phyloP scores from a whole-genome alignment of 2,329 filamentous ascomycete genomes.

The Epichloe sibirici region DNA sequence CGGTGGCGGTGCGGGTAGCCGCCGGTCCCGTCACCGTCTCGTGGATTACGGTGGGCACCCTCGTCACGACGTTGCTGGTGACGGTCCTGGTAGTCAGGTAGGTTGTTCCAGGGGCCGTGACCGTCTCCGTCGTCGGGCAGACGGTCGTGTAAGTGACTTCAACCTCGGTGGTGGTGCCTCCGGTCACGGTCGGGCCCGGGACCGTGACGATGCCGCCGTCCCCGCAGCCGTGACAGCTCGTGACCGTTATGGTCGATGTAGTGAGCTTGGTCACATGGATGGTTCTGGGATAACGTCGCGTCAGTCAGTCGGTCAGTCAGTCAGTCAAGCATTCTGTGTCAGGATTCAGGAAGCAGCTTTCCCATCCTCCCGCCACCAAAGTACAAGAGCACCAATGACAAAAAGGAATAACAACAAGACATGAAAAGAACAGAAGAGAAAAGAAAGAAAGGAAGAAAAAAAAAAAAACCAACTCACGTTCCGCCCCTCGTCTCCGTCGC shows the following conservation, averaged over 20 bases:
- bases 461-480: conserved; percentile 22
- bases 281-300: conserved; percentile 17
- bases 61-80: conserved; percentile 16
- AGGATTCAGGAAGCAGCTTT: not conserved
- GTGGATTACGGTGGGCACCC: conserved; percentile 18
- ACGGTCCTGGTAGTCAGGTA: conserved; percentile 14
- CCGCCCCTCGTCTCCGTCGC: conserved; percentile 27
- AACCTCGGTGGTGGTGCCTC: conserved; percentile 20
- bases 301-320: not conserved
- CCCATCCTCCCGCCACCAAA: not conserved
- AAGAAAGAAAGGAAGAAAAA: not conserved
- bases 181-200: conserved; percentile 21
- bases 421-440: not conserved
- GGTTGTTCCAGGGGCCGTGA: conserved; percentile 23
- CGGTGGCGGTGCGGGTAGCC: conserved; percentile 18
- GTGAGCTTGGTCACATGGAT: conserved; percentile 29
- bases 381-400: not conserved
- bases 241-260: conserved; percentile 31
- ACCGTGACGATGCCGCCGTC: conserved; percentile 22
- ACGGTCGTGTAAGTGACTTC: conserved; percentile 28
- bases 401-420: not conserved
- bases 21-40: conserved; percentile 18
- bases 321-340: not conserved
- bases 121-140: conserved; percentile 23
- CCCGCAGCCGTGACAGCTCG: conserved; percentile 24